Evolutionary conservation across 75 land plant species (phyloP).

Genomic region (Isoetes taiwanensis): DNA sequence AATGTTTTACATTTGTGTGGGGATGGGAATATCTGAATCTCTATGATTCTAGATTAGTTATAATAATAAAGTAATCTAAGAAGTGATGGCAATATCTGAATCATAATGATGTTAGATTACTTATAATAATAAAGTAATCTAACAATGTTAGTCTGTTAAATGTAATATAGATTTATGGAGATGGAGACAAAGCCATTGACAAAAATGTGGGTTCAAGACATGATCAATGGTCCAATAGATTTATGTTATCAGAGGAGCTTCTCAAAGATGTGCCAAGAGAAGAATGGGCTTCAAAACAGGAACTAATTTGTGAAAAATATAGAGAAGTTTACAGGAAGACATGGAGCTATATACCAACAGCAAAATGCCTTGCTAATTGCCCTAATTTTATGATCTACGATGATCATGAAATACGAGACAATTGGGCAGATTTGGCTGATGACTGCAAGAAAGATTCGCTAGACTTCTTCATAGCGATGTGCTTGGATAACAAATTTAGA

Average conservation of each 20-base stretch:
- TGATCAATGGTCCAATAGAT: conserved; percentile 26
- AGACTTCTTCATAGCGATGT: conserved; percentile 36
- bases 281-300: conserved; percentile 15
- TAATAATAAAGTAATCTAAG: too few species aligned
- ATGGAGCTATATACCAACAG: conserved; percentile 33
- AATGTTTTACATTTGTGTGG: background rate
- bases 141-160: background rate
- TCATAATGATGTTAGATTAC: too few species aligned
- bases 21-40: too few species aligned
- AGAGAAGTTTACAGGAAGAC: conserved; percentile 41
- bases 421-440: conserved; percentile 29
- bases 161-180: conserved; percentile 30
- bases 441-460: conserved; percentile 17
- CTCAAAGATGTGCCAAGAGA: conserved; percentile 9
- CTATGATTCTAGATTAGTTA: too few species aligned
- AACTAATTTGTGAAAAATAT: conserved; percentile 27
- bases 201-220: background rate
- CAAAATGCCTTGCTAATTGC: conserved; percentile 35
- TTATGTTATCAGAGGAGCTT: conserved; percentile 12
- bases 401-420: conserved; percentile 39
- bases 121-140: background rate
- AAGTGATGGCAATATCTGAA: too few species aligned
- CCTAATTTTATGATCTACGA: conserved; percentile 38
- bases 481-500: conserved; percentile 34
- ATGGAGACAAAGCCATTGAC: conserved; percentile 10